Base-by-base conservation (phyloP, 805 yeast genomes). In the Kodamaea neixiangensis region DNA sequence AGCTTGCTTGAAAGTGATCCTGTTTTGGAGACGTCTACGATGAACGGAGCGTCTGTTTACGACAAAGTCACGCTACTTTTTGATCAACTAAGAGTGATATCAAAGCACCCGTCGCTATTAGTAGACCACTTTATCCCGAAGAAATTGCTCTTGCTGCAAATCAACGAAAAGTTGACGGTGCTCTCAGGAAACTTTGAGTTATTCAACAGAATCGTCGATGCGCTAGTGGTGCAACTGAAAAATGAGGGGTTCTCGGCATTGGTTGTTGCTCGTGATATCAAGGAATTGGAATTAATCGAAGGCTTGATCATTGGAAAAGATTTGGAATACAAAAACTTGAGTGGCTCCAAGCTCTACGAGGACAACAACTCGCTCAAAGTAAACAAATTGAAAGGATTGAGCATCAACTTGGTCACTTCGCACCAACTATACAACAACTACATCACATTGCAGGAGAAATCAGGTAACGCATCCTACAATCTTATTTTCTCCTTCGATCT, bases 101-200 rank as follows among this genome's bases (percentile, higher is more conserved):
- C 79, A 2, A 82, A 79, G 58, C 92, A 88, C 65, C 89, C 93
- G 2, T 81, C 86, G 39, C 67, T 88, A 37, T 63, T 88, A 40
- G 92, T 87, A 25, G 88, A 86, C 56, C 94, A 88, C 64, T 88
- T 82, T 58, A 83, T 87, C 64, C 91, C 94, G 6, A 82, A 82
- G 56, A 85, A 84, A 50, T 68, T 87, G 54, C 63, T 88, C 13
- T 68, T 86, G 35, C 80, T 83, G 83, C 88, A 85, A 55, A 74
- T 87, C 1, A 85, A 80, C 52, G 83, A 80, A 48, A 65, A 78
- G 44, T 67, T 86, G 45, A 67, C 75, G 39, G 66, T 67, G 39
- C 72, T 83, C 7, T 80, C 88, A 17, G 87, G 85, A 22, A 87
- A 87, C 58, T 81, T 85, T 51, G 69, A 68, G 52, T 69, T 77